Evolutionary conservation across 345 rosid genomes (phyloP).

Genomic region (Carallia brachiata): DNA sequence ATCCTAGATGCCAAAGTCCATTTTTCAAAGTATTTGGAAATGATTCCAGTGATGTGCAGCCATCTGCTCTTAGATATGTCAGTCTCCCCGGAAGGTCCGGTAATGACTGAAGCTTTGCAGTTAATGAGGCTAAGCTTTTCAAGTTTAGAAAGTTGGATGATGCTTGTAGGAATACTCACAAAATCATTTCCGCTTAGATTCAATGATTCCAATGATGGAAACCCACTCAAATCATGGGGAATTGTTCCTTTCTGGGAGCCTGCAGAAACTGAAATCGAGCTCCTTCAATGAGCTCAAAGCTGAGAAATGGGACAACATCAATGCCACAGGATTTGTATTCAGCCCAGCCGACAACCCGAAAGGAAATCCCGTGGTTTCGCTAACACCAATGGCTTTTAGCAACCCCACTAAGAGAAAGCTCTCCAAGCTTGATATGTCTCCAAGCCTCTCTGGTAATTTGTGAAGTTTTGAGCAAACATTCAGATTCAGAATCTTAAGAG

Average conservation of each 20-base stretch:
- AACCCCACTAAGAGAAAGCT: constrained; percentile 1
- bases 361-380: constrained; percentile 4
- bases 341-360: neutral
- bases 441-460: constrained; percentile 1
- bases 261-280: constrained; percentile 17
- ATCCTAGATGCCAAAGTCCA: neutral
- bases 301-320: constrained; percentile 7
- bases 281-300: constrained; percentile 4
- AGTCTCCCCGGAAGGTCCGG: constrained; percentile 18
- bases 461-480: no score
- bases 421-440: neutral
- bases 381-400: neutral
- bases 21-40: neutral
- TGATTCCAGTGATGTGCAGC: constrained; percentile 6
- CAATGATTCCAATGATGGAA: neutral
- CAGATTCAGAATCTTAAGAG: no score
- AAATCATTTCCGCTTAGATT: constrained; percentile 16
- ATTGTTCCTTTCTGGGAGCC: neutral
- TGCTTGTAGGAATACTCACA: neutral
- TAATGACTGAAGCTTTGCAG: constrained; percentile 17
- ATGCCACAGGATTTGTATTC: constrained; percentile 2
- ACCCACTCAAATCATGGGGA: neutral
- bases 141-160: constrained; percentile 3
- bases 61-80: neutral
- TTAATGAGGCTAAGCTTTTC: neutral